phyloP scores from a whole-genome alignment of 2,329 filamentous ascomycete genomes.

The Dothistroma pini region DNA sequence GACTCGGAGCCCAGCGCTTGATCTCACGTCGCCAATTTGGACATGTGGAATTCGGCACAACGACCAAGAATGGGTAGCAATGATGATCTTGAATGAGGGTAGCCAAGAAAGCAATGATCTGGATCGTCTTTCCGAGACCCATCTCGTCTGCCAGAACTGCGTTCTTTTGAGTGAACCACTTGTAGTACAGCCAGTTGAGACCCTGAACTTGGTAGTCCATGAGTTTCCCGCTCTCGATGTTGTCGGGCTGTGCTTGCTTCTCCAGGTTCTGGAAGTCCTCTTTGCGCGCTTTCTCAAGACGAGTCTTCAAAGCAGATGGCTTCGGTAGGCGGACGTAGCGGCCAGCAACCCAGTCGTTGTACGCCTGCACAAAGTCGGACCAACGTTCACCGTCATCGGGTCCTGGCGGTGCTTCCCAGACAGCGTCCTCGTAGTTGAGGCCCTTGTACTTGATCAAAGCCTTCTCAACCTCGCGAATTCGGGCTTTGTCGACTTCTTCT shows the following conservation, averaged over 20 bases:
- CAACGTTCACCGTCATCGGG: conserved; percentile 65
- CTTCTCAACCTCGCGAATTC: conserved; percentile 67
- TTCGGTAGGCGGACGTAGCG: conserved; percentile 65
- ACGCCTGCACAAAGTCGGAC: conserved; percentile 76
- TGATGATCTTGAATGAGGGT: conserved; percentile 59
- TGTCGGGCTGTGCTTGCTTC: conserved; percentile 67
- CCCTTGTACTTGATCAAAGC: conserved; percentile 91
- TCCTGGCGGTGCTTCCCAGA: conserved; percentile 80
- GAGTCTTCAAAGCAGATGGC: conserved; percentile 56
- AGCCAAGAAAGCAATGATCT: conserved; percentile 79
- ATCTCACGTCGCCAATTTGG: conserved; percentile 98
- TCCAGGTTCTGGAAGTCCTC: conserved; percentile 66
- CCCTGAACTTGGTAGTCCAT: conserved; percentile 95
- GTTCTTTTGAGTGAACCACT: conserved; percentile 78
- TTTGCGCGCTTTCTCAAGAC: conserved; percentile 64
- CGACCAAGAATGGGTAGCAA: conserved; percentile 89
- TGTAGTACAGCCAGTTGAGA: conserved; percentile 90
- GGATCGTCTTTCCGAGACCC: conserved; percentile 96
- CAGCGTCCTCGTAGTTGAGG: conserved; percentile 81
- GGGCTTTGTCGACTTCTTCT: conserved; percentile 66
- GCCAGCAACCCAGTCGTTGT: conserved; percentile 79
- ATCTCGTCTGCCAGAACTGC: conserved; percentile 96
- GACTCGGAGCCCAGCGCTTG: conserved; percentile 81
- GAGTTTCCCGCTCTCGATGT: conserved; percentile 71
- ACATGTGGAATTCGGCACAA: conserved; percentile 92